Base-by-base conservation (phyloP, 257 asterid genomes). In the Salvia rosmarinus region DNA sequence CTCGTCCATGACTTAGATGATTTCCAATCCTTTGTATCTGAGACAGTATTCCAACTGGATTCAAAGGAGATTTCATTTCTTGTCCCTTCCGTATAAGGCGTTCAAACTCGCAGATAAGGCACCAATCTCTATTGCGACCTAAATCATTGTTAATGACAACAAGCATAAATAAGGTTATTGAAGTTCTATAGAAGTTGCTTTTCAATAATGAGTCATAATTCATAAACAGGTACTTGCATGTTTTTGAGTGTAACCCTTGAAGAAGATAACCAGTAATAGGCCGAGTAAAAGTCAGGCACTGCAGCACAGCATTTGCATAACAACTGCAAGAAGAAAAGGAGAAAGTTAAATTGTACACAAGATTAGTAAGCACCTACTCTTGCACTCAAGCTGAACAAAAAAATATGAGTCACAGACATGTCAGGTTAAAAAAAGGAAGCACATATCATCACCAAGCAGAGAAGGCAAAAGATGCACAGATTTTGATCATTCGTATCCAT, bases 291-390 rank as follows among this genome's bases (percentile, higher is more conserved):
- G 76, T 74, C 72, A 84, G 82, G 57, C 88, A 81, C 64, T 84
- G 88, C 47, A 84, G 86, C 77, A 84, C 88, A 9, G 86, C 88
- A 81, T 84, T 84, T n/a, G 86, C 88, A 64, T 81, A 84, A 64
- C 88, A 84, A 78, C 88, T 84, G 86, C 77, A 77, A 23, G 74
- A 67, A 57, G 25, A 67, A 67, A 52, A 20, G 35, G 57, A 46
- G 28, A 56, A 44, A n/a, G 54, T 44, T 65, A 39, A 25, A 25
- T 25, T 25, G 51, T 63, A 21, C 30, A 25, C 62, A 71, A 43
- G 39, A 63, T 13, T 35, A 42, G 19, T 39, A 17, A 56, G 39
- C 12, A 30, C 11, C 8, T 9, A 17, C n/a, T 23, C 52, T 21
- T 71, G 63, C 30, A 25, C 30, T 25, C 30, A 25, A 25, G 30